These are phyloP conservation scores for Coemansia reversa DNA, from an alignment of 192 early-diverging fungal species.

Conservation along the genomic window DNA sequence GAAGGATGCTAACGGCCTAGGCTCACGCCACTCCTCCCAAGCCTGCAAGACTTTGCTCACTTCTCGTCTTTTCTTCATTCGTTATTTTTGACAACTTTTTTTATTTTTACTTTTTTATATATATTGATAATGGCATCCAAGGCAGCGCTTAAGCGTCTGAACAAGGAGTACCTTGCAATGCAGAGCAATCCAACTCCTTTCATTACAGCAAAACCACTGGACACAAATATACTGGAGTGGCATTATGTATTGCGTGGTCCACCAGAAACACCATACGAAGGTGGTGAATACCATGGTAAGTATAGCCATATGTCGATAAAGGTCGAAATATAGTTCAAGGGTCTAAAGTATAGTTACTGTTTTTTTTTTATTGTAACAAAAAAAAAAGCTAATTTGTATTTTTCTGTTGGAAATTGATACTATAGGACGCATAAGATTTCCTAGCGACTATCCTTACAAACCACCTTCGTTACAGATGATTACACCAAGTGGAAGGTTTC, in stretches of 20 bases:
- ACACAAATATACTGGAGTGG: slow-evolving; percentile 97
- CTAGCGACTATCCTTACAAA: slow-evolving; percentile 94
- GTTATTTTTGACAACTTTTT: slow-evolving; percentile 5
- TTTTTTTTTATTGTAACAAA: slow-evolving; percentile 2
- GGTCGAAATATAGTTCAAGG: not conserved
- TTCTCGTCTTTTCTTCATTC: slow-evolving; percentile 7
- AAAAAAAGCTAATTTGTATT: not conserved
- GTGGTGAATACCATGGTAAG: slow-evolving; percentile 93
- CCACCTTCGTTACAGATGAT: slow-evolving; percentile 83
- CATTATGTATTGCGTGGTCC: slow-evolving; percentile 97
- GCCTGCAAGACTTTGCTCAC: not conserved
- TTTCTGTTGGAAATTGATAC: slow-evolving; percentile 1
- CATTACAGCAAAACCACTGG: slow-evolving; percentile 88
- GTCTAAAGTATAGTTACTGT: not conserved
- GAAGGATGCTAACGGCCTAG: not conserved
- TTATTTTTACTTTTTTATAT: slow-evolving; percentile 8
- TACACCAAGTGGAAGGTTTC: slow-evolving; percentile 86
- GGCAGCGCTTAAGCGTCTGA: slow-evolving; percentile 72
- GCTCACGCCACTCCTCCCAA: not conserved
- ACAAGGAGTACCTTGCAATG: slow-evolving; percentile 76
- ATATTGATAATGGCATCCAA: slow-evolving; percentile 71
- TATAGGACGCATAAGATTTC: slow-evolving; percentile 76
- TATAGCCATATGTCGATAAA: not conserved
- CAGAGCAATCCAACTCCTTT: slow-evolving; percentile 83
- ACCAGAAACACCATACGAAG: slow-evolving; percentile 88